Evolutionary conservation across 176 grass and related monocot genomes (phyloP).

Genomic region (Canna indica): DNA sequence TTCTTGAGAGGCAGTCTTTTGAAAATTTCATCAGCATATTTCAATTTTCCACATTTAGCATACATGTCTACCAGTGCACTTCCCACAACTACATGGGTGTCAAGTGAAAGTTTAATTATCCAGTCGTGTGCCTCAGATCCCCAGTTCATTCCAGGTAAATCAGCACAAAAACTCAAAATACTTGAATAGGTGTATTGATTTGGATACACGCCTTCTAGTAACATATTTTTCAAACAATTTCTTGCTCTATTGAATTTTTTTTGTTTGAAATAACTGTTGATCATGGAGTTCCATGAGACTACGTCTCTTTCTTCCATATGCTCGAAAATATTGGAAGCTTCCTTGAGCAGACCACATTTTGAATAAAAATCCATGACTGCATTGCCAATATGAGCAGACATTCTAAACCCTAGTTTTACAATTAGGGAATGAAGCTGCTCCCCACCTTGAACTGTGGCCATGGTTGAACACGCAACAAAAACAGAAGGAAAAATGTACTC

Average conservation of each 20-base stretch:
- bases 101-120: constrained; percentile 4
- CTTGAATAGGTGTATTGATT: constrained; percentile 12
- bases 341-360: constrained; percentile 12
- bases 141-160: constrained; percentile 12
- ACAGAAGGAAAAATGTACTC: constrained; percentile 8
- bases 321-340: constrained; percentile 10
- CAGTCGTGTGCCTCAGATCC: not conserved
- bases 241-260: not conserved
- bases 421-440: constrained; percentile 12
- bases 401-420: constrained; percentile 9
- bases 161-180: constrained; percentile 14
- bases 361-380: constrained; percentile 16
- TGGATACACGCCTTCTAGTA: not conserved
- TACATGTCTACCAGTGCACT: constrained; percentile 22
- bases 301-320: constrained; percentile 19
- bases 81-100: constrained; percentile 2
- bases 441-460: not conserved
- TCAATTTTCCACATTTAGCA: constrained; percentile 24
- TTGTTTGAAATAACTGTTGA: constrained; percentile 1
- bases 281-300: constrained; percentile 19
- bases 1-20: constrained; percentile 5
- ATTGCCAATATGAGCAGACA: constrained; percentile 13
- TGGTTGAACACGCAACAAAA: constrained; percentile 3
- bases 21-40: constrained; percentile 18
- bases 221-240: constrained; percentile 10